Conservation (phyloP, 805 yeast genomes). For the Isabelozyma heimii region DNA sequence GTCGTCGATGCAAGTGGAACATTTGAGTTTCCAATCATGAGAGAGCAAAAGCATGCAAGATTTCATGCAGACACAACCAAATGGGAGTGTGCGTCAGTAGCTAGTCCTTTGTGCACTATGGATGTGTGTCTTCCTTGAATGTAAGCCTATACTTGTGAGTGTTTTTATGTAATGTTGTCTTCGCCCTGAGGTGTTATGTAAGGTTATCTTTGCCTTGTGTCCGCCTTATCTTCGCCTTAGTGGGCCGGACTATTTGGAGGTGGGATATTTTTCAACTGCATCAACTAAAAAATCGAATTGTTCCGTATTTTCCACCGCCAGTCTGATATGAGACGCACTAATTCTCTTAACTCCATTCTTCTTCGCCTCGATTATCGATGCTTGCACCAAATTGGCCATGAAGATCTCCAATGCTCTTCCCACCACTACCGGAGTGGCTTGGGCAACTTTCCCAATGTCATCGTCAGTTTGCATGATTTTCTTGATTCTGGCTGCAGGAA, state of each 20-base stretch:
- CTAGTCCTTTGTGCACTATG: too few species aligned
- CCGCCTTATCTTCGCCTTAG: background rate
- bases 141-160: too few species aligned
- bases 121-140: too few species aligned
- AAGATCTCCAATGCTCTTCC: slow-evolving; percentile 93
- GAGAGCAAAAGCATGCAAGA: too few species aligned
- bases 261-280: slow-evolving; percentile 59
- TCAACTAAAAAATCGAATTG: slow-evolving; percentile 92
- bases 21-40: too few species aligned
- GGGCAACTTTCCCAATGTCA: slow-evolving; percentile 97
- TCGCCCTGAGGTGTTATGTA: too few species aligned
- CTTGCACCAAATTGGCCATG: slow-evolving; percentile 84
- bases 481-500: slow-evolving; percentile 92
- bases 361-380: slow-evolving; percentile 75
- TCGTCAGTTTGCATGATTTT: slow-evolving; percentile 97
- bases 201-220: background rate
- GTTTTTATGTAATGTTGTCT: too few species aligned
- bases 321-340: slow-evolving; percentile 75
- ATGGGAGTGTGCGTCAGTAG: too few species aligned
- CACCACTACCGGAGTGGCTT: slow-evolving; percentile 97
- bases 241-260: slow-evolving; percentile 23
- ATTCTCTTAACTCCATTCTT: slow-evolving; percentile 75
- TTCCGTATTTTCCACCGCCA: slow-evolving; percentile 81
- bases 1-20: too few species aligned
- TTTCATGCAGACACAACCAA: too few species aligned